Evolutionary conservation across 306 rosid species (phyloP), one percentile per base, ranked within the genome.

Genomic region (Glycine tomentella): DNA sequence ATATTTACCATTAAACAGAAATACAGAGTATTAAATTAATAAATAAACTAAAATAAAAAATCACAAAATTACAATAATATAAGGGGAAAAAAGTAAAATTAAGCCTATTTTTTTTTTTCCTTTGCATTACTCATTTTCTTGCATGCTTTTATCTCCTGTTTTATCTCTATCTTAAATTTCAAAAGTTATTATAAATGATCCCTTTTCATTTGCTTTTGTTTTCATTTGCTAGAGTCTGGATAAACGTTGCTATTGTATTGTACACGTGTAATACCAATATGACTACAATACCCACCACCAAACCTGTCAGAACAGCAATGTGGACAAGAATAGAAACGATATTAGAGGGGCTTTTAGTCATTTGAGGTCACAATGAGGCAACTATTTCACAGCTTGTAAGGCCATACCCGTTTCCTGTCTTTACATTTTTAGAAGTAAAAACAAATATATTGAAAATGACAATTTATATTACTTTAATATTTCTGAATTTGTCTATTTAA

Each of bases 211-310:
- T n/a, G 8, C 34, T 45, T 8, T 11, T 16, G 58, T 52, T 68
- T 8, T 38, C 72, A 61, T 14, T 40, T 53, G 64, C 7, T 34
- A 8, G 57, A 8, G 3, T 44, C 62, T 75, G 84, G 84, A 69
- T 68, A 36, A 62, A 6, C 9, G 63, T 52, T 17, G 78, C 9
- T 17, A 46, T 59, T 9, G 80, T 8, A 16, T 46, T 20, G 66
- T 71, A 52, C 52, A 58, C 6, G 12, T 81, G 77, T 56, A 59
- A 57, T 16, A 55, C 25, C 3, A 14, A 25, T 34, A 63, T 76
- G 76, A 52, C 87, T 38, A 71, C 0, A 70, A 46, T 64, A 25
- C 80, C 87, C 82, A 9, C 78, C 78, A 75, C 82, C 87, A 34
- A 11, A 75, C 64, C 53, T 4, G 0, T 63, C 8, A 13, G 8